Evolutionary conservation across 352 stramenopile genomes (phyloP), one percentile per base, ranked within the genome.

Genomic region (Pythium apleroticum): DNA sequence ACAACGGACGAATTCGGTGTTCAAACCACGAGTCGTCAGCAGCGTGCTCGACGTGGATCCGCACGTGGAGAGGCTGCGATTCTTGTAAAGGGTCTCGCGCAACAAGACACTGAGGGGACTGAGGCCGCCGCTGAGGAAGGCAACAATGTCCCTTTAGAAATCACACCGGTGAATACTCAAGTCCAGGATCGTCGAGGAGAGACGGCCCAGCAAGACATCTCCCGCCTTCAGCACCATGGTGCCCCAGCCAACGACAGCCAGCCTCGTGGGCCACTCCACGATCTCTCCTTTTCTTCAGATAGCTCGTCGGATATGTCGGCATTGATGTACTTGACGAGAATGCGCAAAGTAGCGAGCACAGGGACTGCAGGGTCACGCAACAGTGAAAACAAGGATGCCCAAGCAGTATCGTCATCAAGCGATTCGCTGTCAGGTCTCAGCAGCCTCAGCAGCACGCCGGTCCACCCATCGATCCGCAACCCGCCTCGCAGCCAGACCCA

Each of bases 241-340:
- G 14, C 19, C 30, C 5, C 9, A 7, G 10, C n/a, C 8, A 41
- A 7, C 28, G 17, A 48, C 24, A 41, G 35, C 1, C 25, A 41
- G 20, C 41, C 37, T 22, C 37, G 37, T 9, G 37, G 33, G n/a
- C 22, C 19, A 33, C 12, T 50, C 9, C 45, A 62, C 9, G 53
- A 71, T 33, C 1, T 54, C 12, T 72, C 65, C 28, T 68, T 68
- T 22, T 62, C 59, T 1, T 72, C 65, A 1, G 65, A 72, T 7
- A 65, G 20, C n/a, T 72, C 65, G 1, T 72, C 65, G 4, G 59
- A 72, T 37, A 52, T 63, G 33, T 72, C 65, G 6, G 59, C 59
- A 17, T 65, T 62, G 30, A 39, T 63, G 9, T 72, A 65, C 49
- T 31, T 72, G 24, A 45, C 54, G 12, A 52, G 35, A 39, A 68